Evolutionary conservation across 75 land plant genomes (phyloP).

Genomic region (Cunninghamia lanceolata): DNA sequence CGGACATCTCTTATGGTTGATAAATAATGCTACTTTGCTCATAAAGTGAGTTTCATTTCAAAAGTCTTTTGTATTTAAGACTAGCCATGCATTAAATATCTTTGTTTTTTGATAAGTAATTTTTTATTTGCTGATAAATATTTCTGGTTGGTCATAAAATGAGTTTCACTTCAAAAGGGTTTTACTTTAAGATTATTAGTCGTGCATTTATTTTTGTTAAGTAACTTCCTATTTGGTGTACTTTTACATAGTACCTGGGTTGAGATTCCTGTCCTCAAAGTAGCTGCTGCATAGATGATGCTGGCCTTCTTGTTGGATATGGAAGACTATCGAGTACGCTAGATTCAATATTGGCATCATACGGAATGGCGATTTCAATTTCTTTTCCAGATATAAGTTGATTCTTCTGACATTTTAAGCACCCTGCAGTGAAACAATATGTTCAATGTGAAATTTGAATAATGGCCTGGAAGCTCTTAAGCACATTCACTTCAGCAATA

Average conservation of each 20-base stretch:
- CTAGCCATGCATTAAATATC: not conserved
- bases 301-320: not conserved
- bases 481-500: not conserved
- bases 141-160: not conserved
- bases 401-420: not conserved
- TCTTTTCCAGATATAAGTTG: not conserved
- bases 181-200: not conserved
- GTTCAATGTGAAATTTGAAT: not conserved
- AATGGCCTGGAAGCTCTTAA: not conserved
- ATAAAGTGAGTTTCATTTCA: not conserved
- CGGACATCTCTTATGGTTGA: conserved; percentile 4
- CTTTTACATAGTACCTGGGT: not conserved
- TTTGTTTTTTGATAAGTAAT: not conserved
- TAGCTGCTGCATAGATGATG: not conserved
- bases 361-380: not conserved
- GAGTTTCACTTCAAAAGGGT: not conserved
- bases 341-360: not conserved
- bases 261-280: not conserved
- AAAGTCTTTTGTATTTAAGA: not conserved
- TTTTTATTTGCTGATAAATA: not conserved
- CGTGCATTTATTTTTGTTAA: not conserved
- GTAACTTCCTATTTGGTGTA: not conserved
- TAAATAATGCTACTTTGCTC: not conserved
- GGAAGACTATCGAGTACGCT: not conserved
- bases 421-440: not conserved